Evolutionary conservation across 2,329 filamentous ascomycete species (phyloP).

Genomic region (Plenodomus lindquistii): DNA sequence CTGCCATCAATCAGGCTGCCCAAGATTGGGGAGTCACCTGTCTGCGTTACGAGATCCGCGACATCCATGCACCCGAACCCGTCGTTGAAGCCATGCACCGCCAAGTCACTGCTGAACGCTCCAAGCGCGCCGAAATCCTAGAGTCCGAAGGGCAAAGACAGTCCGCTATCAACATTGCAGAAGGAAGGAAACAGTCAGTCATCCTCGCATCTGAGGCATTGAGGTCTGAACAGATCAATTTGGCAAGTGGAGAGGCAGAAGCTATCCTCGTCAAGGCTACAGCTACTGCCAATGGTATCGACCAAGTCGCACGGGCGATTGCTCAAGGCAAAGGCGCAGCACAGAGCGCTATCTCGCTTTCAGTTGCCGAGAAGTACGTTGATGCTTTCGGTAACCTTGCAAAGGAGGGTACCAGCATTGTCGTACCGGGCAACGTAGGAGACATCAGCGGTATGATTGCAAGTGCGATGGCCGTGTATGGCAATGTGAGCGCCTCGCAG

Average conservation of each 20-base stretch:
- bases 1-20: constrained; percentile 96
- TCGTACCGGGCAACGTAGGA: constrained; percentile 95
- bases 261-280: constrained; percentile 84
- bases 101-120: constrained; percentile 95
- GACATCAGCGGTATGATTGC: constrained; percentile 98
- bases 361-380: constrained; percentile 96
- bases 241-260: constrained; percentile 88
- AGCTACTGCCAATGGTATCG: constrained; percentile 86
- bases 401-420: constrained; percentile 92
- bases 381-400: constrained; percentile 91
- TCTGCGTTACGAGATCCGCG: constrained; percentile 94
- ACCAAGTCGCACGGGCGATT: constrained; percentile 79
- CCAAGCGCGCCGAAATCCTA: constrained; percentile 95
- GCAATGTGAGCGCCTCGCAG: constrained; percentile 85
- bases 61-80: constrained; percentile 92
- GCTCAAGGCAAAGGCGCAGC: constrained; percentile 73
- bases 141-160: constrained; percentile 97
- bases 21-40: constrained; percentile 97
- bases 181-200: constrained; percentile 95
- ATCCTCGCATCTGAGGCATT: constrained; percentile 94
- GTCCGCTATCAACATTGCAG: constrained; percentile 97
- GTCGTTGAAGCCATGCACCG: constrained; percentile 98
- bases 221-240: constrained; percentile 89
- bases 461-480: constrained; percentile 91
- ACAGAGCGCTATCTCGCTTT: constrained; percentile 81